phyloP scores from a whole-genome alignment of 1,284 basidiomycete genomes.

The Moniliella sp. region DNA sequence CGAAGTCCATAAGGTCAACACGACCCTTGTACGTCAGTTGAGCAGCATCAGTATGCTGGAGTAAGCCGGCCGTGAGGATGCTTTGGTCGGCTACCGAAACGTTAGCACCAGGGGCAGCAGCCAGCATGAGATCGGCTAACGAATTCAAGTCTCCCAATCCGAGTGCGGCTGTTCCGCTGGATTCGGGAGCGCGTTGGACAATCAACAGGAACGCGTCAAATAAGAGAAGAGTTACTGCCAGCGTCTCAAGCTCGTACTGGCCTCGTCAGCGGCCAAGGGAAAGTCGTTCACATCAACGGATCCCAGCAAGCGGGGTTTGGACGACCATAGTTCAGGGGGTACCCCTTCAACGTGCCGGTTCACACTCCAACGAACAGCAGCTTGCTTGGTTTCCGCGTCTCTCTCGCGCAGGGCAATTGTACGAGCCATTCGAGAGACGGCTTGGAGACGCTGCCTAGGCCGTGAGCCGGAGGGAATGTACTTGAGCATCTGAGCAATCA shows the following conservation, averaged over 20 bases:
- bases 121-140: constrained; percentile 39
- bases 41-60: too few species aligned
- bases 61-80: too few species aligned
- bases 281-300: constrained; percentile 82
- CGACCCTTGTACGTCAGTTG: constrained; percentile 68
- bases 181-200: constrained; percentile 58
- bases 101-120: too few species aligned
- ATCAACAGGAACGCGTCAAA: constrained; percentile 87
- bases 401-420: constrained; percentile 78
- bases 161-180: constrained; percentile 50
- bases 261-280: too few species aligned
- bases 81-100: too few species aligned
- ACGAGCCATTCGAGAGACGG: constrained; percentile 67
- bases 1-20: constrained; percentile 61
- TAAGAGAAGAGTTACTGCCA: constrained; percentile 73
- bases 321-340: constrained; percentile 42
- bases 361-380: constrained; percentile 69
- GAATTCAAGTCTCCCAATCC: constrained; percentile 67
- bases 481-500: constrained; percentile 46
- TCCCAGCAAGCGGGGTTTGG: constrained; percentile 67
- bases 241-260: constrained; percentile 14
- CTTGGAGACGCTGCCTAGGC: constrained; percentile 46
- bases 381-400: constrained; percentile 69
- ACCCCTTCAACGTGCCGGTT: constrained; percentile 69
- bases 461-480: constrained; percentile 15